Evolutionary conservation across 176 grass and related monocot genomes (phyloP).

Genomic region (Neostapfia colusana): DNA sequence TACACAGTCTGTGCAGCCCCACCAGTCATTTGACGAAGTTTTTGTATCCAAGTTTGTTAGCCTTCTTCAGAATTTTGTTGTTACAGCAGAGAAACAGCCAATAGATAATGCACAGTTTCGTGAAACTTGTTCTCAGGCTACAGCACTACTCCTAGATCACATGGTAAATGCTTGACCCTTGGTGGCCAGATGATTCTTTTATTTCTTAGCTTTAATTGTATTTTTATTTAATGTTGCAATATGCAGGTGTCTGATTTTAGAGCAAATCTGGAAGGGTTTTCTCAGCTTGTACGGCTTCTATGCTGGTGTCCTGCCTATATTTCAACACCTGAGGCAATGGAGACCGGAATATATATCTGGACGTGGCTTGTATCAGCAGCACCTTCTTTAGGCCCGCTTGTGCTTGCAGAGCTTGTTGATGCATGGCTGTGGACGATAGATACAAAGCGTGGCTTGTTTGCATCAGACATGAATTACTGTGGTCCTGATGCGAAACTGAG

Average conservation of each 20-base stretch:
- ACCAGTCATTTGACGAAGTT: slow-evolving; percentile 90
- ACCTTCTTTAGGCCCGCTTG: slow-evolving; percentile 84
- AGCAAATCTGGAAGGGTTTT: slow-evolving; percentile 86
- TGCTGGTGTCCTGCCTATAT: slow-evolving; percentile 99
- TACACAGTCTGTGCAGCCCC: slow-evolving; percentile 51
- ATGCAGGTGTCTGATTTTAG: slow-evolving; percentile 69
- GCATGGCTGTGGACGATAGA: slow-evolving; percentile 99
- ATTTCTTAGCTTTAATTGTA: slow-evolving; percentile 31
- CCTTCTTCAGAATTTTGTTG: slow-evolving; percentile 91
- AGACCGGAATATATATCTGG: slow-evolving; percentile 99
- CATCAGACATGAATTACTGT: slow-evolving; percentile 91
- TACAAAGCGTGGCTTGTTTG: slow-evolving; percentile 94
- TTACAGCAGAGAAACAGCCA: slow-evolving; percentile 75
- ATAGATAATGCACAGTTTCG: slow-evolving; percentile 89
- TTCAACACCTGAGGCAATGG: slow-evolving; percentile 94
- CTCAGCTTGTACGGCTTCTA: slow-evolving; percentile 91
- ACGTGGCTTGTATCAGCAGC: slow-evolving; percentile 98
- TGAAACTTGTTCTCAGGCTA: slow-evolving; percentile 99
- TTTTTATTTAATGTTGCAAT: slow-evolving; percentile 29
- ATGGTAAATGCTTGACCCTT: slow-evolving; percentile 63
- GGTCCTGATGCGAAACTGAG: slow-evolving; percentile 96
- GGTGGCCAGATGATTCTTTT: slow-evolving; percentile 5
- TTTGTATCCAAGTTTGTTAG: slow-evolving; percentile 87
- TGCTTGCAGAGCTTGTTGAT: slow-evolving; percentile 95
- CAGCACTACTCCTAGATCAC: slow-evolving; percentile 87